Base-by-base conservation (phyloP, 129 eudicot species). In the Flaveria ramosissima region DNA sequence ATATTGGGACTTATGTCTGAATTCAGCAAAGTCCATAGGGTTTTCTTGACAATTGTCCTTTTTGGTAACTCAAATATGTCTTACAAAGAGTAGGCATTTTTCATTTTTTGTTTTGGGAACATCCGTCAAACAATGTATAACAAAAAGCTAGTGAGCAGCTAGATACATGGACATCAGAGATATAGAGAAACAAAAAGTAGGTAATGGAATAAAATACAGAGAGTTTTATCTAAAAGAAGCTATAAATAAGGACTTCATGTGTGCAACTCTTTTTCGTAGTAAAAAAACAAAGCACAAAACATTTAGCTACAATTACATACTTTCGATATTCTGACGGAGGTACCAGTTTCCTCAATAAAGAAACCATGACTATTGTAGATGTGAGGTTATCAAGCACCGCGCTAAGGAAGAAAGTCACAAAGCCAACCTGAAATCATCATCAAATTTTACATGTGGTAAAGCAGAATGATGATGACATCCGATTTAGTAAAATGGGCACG, bases 311-410 rank as follows among this genome's bases (percentile, higher is more conserved):
- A 75, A 61, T 8, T 57, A 74, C 98, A 65, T 89, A 94, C 98
- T 94, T 94, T 30, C 98, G 89, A 84, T 85, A 94, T 72, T 94
- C 98, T 62, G 96, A 89, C 69, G 96, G 96, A 80, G 98, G 93
- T 21, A 91, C 96, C 80, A 94, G 83, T 71, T 94, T 94, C 85
- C 97, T 86, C 87, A 94, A 82, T 72, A 94, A 84, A 41, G 98
- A 94, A 67, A 94, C 98, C 98, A 94, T 94, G 80, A 94, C 98
- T 50, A 94, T 94, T 5, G 98, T 94, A 76, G 98, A 89, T 42
- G 98, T 94, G 83, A 94, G 88, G 80, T 94, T 94, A 89, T 94
- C 98, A 64, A 94, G 98, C 64, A 94, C 77, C 11, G 98, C 80
- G 78, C 98, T 94, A 26, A 94, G 85, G 84, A 94, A 91, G 77